Conservation (phyloP, 306 rosid genomes). For the Dryas octopetala region DNA sequence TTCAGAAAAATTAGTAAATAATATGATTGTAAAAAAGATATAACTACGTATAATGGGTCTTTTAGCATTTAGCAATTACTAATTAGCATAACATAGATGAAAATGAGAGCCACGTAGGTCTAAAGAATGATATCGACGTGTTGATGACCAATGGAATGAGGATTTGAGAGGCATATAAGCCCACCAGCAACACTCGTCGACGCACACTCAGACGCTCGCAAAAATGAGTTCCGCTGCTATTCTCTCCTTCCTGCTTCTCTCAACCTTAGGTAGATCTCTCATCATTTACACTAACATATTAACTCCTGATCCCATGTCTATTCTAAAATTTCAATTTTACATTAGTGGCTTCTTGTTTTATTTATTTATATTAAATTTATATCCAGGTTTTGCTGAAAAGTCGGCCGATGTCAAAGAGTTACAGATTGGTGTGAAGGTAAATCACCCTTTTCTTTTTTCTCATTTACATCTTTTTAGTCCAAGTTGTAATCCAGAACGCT, state of each 20-base stretch:
- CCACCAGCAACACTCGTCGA: not conserved
- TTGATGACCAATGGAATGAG: slow-evolving; percentile 6
- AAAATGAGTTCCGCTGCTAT: slow-evolving; percentile 34
- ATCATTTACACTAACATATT: not conserved
- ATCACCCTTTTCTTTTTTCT: not conserved
- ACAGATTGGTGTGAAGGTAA: slow-evolving; percentile 94
- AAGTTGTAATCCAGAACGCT: not conserved
- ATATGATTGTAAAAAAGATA: not conserved
- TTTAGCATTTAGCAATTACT: too few species aligned
- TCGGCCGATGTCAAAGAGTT: slow-evolving; percentile 66
- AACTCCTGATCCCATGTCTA: not conserved
- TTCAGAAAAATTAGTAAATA: too few species aligned
- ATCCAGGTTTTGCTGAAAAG: slow-evolving; percentile 62
- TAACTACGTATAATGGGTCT: too few species aligned
- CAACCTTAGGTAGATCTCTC: slow-evolving; percentile 49
- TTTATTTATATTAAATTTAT: not conserved
- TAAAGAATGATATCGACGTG: slow-evolving; percentile 3
- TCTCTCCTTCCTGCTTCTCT: slow-evolving; percentile 40
- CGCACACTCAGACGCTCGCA: not conserved
- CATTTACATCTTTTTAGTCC: not conserved
- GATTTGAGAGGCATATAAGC: not conserved
- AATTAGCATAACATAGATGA: too few species aligned
- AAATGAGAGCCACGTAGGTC: not conserved
- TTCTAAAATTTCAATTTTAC: not conserved
- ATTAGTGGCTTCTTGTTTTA: slow-evolving; percentile 13